Evolutionary conservation across 2,329 filamentous ascomycete species (phyloP).

Genomic region (Chaetomium sp.): DNA sequence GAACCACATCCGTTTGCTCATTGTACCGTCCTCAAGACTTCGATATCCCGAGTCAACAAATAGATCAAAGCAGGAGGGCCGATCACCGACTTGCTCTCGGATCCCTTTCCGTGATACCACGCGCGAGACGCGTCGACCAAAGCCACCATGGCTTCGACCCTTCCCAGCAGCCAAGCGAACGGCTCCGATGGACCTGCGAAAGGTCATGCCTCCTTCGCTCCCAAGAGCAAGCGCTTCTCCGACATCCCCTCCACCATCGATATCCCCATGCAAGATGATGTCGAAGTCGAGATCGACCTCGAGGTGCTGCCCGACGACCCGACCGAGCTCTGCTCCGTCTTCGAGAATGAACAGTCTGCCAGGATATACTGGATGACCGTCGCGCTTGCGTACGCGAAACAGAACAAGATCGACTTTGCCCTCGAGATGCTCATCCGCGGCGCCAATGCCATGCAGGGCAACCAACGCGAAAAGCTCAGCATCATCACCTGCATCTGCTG

Average conservation of each 20-base stretch:
- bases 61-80: not conserved
- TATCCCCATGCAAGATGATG: slow-evolving; percentile 67
- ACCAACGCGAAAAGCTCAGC: slow-evolving; percentile 79
- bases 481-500: slow-evolving; percentile 85
- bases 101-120: not conserved
- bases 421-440: slow-evolving; percentile 75
- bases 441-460: slow-evolving; percentile 68
- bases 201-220: slow-evolving; percentile 46
- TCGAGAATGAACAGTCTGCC: slow-evolving; percentile 90
- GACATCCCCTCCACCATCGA: slow-evolving; percentile 68
- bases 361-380: slow-evolving; percentile 99
- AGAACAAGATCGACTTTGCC: slow-evolving; percentile 85
- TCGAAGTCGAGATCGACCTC: slow-evolving; percentile 89
- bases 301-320: slow-evolving; percentile 90
- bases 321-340: slow-evolving; percentile 89
- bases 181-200: slow-evolving; percentile 28
- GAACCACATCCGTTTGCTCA: slow-evolving; percentile 1
- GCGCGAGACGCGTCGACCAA: slow-evolving; percentile 14
- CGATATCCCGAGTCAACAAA: not conserved
- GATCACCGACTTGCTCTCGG: not conserved
- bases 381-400: slow-evolving; percentile 93
- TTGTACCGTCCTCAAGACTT: not conserved
- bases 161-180: slow-evolving; percentile 18
- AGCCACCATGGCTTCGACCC: slow-evolving; percentile 24
- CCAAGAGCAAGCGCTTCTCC: slow-evolving; percentile 60